Conservation (phyloP, 169 alveolate genomes). For the Plasmodium sp. region DNA sequence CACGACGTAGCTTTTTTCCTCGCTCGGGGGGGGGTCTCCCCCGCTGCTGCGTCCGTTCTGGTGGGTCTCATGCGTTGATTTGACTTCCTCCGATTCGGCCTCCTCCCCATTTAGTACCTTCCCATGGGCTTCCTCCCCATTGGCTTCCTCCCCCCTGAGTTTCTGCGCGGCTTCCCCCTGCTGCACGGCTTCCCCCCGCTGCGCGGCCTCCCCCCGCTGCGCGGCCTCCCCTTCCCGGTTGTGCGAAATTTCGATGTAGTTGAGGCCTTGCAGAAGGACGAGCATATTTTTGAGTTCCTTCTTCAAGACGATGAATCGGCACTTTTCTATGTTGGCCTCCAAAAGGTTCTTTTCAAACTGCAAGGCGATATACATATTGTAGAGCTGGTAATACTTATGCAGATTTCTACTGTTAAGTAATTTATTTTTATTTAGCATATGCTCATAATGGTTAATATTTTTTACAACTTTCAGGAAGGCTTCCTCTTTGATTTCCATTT, state of each 20-base stretch:
- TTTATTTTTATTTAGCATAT: constrained; percentile 45
- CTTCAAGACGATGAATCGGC: constrained; percentile 57
- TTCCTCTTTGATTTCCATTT: constrained; percentile 56
- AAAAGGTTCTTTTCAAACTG: constrained; percentile 52
- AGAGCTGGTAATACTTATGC: constrained; percentile 40
- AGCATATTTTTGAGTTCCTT: constrained; percentile 72
- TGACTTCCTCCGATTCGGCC: too few species aligned
- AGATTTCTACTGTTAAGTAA: constrained; percentile 32
- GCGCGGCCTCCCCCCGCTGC: not conserved
- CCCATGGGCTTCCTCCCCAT: not conserved
- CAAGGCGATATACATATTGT: constrained; percentile 57
- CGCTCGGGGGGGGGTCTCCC: not conserved
- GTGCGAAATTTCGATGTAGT: constrained; percentile 54
- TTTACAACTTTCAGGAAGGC: constrained; percentile 12
- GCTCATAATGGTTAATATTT: constrained; percentile 42
- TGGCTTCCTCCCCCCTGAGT: not conserved
- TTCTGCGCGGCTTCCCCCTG: not conserved
- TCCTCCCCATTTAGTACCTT: not conserved
- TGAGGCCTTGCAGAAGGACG: constrained; percentile 19
- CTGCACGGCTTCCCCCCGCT: not conserved
- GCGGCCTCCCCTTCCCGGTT: not conserved
- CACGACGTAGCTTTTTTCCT: constrained; percentile 84
- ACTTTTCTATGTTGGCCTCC: constrained; percentile 45
- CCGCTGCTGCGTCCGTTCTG: not conserved
- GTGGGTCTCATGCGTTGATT: not conserved